Percentiles rank a stretch among this genome's conserved stretches.
Evolutionary conservation across 1,139 yeast species (phyloP).

Genomic region (Saccharomyces hybrid): DNA sequence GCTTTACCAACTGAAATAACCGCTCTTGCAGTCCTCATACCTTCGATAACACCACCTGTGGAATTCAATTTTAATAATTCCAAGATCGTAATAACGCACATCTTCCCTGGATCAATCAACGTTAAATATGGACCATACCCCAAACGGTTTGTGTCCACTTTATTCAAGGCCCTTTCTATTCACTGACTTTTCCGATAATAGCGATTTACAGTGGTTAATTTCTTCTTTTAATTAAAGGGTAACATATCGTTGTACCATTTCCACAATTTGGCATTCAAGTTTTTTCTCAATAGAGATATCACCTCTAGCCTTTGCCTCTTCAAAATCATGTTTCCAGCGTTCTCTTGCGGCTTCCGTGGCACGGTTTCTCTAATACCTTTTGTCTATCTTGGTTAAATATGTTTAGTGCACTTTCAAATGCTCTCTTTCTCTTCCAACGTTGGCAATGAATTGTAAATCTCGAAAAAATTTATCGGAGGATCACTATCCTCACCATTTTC

Average conservation of each 20-base stretch:
- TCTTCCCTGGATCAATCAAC: constrained; percentile 66
- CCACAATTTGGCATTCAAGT: constrained; percentile 68
- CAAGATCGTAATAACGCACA: constrained; percentile 76
- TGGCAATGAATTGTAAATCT: constrained; percentile 46
- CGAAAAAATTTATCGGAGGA: constrained; percentile 54
- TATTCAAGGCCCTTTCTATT: not conserved
- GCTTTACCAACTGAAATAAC: constrained; percentile 78
- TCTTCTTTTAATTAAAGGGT: constrained; percentile 57
- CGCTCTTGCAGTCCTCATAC: constrained; percentile 80
- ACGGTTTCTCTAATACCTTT: constrained; percentile 60
- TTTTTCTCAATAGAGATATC: constrained; percentile 47
- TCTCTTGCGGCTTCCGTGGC: constrained; percentile 81
- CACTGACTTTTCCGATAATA: constrained; percentile 4
- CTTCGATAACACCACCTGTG: constrained; percentile 72
- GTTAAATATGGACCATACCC: constrained; percentile 74
- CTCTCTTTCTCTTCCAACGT: constrained; percentile 45
- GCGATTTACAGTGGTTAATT: constrained; percentile 17
- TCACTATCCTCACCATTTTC: constrained; percentile 22
- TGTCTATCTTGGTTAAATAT: constrained; percentile 69
- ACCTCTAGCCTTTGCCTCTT: constrained; percentile 61
- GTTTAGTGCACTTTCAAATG: constrained; percentile 61
- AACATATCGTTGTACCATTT: constrained; percentile 64
- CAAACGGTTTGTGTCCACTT: constrained; percentile 27
- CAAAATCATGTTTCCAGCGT: constrained; percentile 81
- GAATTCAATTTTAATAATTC: constrained; percentile 70